Evolutionary conservation across 495 filamentous ascomycete genomes (phyloP).

Genomic region (Trichoderma orchidacearum): DNA sequence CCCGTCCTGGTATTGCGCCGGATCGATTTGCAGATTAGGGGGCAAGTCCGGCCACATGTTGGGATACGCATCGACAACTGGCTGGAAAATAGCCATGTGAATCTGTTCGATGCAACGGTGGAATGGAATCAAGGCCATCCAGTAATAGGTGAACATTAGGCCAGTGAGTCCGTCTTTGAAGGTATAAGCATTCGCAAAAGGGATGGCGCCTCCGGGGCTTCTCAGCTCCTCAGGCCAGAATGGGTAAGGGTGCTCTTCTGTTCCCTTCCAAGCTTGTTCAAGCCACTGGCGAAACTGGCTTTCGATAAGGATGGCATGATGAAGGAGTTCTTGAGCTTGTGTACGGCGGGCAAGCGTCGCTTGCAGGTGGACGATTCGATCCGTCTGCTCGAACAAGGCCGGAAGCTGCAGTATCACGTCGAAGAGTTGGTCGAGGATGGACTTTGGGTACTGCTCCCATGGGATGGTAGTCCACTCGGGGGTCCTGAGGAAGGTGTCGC

Average conservation of each 20-base stretch:
- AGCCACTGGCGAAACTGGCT: constrained; percentile 25
- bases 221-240: constrained; percentile 7
- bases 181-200: constrained; percentile 20
- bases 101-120: constrained; percentile 23
- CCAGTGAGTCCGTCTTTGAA: constrained; percentile 20
- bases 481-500: constrained; percentile 23
- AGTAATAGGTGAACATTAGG: constrained; percentile 24
- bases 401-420: constrained; percentile 26
- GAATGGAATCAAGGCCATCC: constrained; percentile 23
- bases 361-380: constrained; percentile 15
- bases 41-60: constrained; percentile 6
- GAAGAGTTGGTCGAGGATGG: constrained; percentile 26
- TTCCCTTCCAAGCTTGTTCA: constrained; percentile 10
- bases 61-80: constrained; percentile 11
- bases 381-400: constrained; percentile 18
- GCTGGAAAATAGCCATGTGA: constrained; percentile 20
- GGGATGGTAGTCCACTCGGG: constrained; percentile 30
- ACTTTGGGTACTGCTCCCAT: constrained; percentile 28
- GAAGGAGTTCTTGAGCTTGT: constrained; percentile 26
- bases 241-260: neutral
- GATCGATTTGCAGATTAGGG: constrained; percentile 10
- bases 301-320: constrained; percentile 25
- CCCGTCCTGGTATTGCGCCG: constrained; percentile 13
- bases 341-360: constrained; percentile 16
- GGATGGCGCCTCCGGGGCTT: constrained; percentile 9